phyloP scores from a whole-genome alignment of 2,329 filamentous ascomycete species.

The Pseudogymnoascus sp. region DNA sequence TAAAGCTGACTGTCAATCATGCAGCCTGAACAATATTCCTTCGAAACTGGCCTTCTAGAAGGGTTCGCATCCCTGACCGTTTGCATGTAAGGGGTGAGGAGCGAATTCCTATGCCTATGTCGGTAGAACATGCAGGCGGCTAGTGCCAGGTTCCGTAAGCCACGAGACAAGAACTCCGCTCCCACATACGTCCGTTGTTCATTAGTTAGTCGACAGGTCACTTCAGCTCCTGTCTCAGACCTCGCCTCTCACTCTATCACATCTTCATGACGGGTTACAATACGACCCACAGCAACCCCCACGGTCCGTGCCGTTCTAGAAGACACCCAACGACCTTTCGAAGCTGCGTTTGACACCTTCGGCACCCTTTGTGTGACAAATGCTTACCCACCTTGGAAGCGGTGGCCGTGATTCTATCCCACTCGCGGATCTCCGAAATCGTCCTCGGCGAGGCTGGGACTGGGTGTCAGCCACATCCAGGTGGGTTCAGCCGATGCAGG shows the following conservation, averaged over 20 bases:
- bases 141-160: neutral
- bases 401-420: neutral
- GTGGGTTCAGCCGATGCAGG: neutral
- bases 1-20: neutral
- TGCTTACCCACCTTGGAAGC: neutral
- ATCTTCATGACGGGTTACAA: neutral
- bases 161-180: neutral
- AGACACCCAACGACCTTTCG: neutral
- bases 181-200: neutral
- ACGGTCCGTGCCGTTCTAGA: conserved; percentile 3
- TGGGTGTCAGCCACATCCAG: conserved; percentile 2
- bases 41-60: neutral
- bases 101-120: neutral
- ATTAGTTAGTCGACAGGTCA: neutral
- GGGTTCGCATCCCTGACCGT: neutral
- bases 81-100: neutral
- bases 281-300: neutral
- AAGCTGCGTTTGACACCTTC: neutral
- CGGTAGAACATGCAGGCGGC: neutral
- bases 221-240: neutral
- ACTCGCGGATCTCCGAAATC: neutral
- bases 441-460: neutral
- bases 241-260: neutral
- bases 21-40: neutral
- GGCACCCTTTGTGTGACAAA: neutral